phyloP scores from a whole-genome alignment of 2,329 filamentous ascomycete genomes.

The Dichotomopilus funicola region DNA sequence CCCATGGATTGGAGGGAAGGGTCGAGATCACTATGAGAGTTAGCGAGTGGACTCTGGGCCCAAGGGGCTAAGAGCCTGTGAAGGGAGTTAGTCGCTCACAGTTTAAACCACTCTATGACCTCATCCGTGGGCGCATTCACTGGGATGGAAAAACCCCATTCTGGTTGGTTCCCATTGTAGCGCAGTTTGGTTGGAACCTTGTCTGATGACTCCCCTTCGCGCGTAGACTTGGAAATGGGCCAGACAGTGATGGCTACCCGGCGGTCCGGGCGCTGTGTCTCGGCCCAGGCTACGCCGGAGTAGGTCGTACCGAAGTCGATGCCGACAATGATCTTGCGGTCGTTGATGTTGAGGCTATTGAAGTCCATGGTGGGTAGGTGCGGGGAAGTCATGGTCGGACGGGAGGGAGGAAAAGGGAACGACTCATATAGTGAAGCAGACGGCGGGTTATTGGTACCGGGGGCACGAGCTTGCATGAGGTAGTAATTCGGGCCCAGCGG shows the following conservation, averaged over 20 bases:
- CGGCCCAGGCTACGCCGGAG: conserved; percentile 48
- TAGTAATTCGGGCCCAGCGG: no score
- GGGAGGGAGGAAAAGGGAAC: no score
- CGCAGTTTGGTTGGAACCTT: conserved; percentile 46
- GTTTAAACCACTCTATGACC: conserved; percentile 44
- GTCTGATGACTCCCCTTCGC: conserved; percentile 33
- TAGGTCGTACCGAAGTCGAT: conserved; percentile 54
- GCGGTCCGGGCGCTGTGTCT: conserved; percentile 37
- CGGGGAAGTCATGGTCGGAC: background rate
- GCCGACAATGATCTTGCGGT: conserved; percentile 43
- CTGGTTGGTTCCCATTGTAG: conserved; percentile 34
- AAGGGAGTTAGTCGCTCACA: conserved; percentile 31
- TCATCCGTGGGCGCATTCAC: conserved; percentile 33
- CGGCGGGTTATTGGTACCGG: no score
- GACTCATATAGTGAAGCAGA: no score
- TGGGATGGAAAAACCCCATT: conserved; percentile 47
- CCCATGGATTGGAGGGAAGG: conserved; percentile 31
- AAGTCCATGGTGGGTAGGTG: conserved; percentile 30
- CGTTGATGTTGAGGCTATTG: conserved; percentile 29
- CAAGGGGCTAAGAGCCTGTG: background rate
- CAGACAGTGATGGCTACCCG: conserved; percentile 39
- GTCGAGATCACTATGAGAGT: conserved; percentile 27
- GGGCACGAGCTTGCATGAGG: no score
- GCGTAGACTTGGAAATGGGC: conserved; percentile 35
- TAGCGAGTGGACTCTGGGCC: background rate